Evolutionary conservation across 805 yeast genomes (phyloP), one percentile per base, ranked within the genome.

Genomic region (Spencermartinsiella europaea): DNA sequence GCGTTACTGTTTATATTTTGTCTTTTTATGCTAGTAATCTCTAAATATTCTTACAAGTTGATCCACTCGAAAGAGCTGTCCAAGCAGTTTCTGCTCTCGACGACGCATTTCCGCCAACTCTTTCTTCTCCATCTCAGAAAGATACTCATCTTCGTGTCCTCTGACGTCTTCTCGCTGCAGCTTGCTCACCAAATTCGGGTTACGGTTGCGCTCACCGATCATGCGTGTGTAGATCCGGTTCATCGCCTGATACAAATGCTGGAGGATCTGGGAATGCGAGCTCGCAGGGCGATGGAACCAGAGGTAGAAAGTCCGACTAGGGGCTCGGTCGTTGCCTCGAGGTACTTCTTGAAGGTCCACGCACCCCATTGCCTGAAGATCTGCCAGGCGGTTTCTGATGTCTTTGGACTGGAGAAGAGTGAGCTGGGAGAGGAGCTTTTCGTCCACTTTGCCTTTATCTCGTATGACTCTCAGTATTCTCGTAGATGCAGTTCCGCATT

Each of bases 301-400:
- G 28, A 90, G 73, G 61, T 79, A 93, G 22, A 85, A 83, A 1
- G 97, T 83, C 55, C 95, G 80, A 35, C 86, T 80, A 0, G 97
- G 95, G 2, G 95, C 90, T 55, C 98, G 75, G 63, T 93, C 98
- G 20, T 80, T 82, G 5, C 95, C 83, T 58, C 91, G 78, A 10
- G 98, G 97, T 22, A 93, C 84, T 67, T 93, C 99, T 66, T 91
- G 98, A 33, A 90, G 75, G 61, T 91, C 96, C 16, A 90, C 69
- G 16, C 85, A 75, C 51, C 90, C 88, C 53, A 79, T 73, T 44
- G 75, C 77, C 21, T 85, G 75, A 45, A 93, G 68, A 28, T 77
- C 76, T 39, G 83, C 77, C 38, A 89, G 68, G 38, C 83, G 80
- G 34, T 81, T 79, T 47, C 96, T 74, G 5, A 89, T 85, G 33